Evolutionary conservation across 164 flowering plant species (phyloP).

Genomic region (Macadamia integrifolia): DNA sequence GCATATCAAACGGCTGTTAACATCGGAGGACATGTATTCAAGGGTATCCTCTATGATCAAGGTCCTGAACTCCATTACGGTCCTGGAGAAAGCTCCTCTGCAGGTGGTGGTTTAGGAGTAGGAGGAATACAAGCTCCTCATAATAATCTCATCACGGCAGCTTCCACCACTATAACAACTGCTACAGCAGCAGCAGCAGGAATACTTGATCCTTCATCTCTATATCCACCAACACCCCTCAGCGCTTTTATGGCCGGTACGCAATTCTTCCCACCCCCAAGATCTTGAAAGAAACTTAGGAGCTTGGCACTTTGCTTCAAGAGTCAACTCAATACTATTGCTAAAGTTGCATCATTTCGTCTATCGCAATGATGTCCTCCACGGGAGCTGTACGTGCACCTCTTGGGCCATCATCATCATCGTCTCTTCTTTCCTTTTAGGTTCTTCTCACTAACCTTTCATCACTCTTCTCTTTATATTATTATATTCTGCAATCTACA

Average conservation of each 20-base stretch:
- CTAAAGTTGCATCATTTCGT: too few species aligned
- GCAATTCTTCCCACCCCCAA: conserved; percentile 72
- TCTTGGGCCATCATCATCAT: background rate
- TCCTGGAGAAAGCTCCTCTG: conserved; percentile 43
- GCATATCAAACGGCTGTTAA: conserved; percentile 89
- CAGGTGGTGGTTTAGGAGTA: conserved; percentile 16
- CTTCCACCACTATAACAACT: background rate
- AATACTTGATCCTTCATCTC: conserved; percentile 46
- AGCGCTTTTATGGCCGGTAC: conserved; percentile 80
- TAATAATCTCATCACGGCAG: conserved; percentile 21
- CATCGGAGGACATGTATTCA: conserved; percentile 87
- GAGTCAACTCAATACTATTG: too few species aligned
- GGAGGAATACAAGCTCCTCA: too few species aligned
- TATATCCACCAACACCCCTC: conserved; percentile 64
- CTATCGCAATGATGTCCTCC: too few species aligned
- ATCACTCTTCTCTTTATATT: too few species aligned
- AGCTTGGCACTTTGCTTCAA: too few species aligned
- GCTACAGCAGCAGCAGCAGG: conserved; percentile 14
- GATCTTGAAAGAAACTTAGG: conserved; percentile 29
- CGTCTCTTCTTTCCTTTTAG: background rate
- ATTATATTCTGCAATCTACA: background rate
- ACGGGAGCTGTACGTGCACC: too few species aligned
- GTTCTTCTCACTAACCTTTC: background rate
- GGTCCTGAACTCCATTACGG: conserved; percentile 47
- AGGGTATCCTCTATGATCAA: conserved; percentile 82